A percentile compares a stretch with the other conserved stretches of the same genome.
Conservation (phyloP, 495 filamentous ascomycete genomes). For the Penicillium atrosanguineum region DNA sequence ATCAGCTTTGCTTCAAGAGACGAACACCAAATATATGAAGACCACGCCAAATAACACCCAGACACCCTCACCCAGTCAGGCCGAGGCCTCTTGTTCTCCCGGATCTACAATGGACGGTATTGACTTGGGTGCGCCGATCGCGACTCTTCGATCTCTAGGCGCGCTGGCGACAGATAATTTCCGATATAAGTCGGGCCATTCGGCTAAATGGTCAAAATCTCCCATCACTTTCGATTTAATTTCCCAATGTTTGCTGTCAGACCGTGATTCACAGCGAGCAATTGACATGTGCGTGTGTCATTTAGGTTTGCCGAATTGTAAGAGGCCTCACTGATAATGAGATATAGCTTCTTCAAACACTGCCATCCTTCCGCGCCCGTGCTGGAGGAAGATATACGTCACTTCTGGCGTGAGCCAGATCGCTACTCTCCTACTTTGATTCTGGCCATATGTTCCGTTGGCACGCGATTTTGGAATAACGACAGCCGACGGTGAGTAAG, state of each 20-base stretch:
- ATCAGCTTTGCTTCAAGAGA: too few species aligned
- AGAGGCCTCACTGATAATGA: too few species aligned
- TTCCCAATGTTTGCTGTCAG: slow-evolving; percentile 1
- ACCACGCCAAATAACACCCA: too few species aligned
- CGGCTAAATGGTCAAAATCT: too few species aligned
- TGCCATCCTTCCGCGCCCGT: slow-evolving; percentile 17
- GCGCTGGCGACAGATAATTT: slow-evolving; percentile 6
- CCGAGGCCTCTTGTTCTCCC: neutral
- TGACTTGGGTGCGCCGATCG: slow-evolving; percentile 16
- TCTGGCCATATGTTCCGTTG: slow-evolving; percentile 19
- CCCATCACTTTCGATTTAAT: slow-evolving; percentile 16
- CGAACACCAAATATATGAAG: too few species aligned
- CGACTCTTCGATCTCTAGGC: slow-evolving; percentile 15
- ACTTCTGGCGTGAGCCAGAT: slow-evolving; percentile 6
- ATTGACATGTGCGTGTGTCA: too few species aligned
- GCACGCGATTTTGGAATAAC: slow-evolving; percentile 13
- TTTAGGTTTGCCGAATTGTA: too few species aligned
- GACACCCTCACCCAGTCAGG: slow-evolving; percentile 7
- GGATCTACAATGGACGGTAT: slow-evolving; percentile 13
- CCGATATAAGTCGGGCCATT: too few species aligned
- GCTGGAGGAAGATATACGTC: slow-evolving; percentile 9
- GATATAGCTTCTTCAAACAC: slow-evolving; percentile 15
- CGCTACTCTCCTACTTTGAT: slow-evolving; percentile 7
- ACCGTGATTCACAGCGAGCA: slow-evolving; percentile 7
- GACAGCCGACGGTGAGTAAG: neutral